Conservation (phyloP, 2,329 filamentous ascomycete genomes). For the Myotisia sp. region DNA sequence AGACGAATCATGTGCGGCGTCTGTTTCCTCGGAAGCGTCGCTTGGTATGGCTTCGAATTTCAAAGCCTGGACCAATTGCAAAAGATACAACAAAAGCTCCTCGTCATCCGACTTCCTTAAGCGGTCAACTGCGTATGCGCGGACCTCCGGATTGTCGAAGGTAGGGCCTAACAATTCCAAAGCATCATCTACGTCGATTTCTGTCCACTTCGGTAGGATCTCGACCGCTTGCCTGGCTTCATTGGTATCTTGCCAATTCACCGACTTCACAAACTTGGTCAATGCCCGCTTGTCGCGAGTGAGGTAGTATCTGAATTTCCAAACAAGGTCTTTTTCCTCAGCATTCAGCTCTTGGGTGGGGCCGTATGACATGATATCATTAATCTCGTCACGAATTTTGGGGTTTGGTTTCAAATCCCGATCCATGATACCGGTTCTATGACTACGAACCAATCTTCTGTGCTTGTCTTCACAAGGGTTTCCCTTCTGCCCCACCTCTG, state of each 20-base stretch:
- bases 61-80: conserved; percentile 88
- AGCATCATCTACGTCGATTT: conserved; percentile 93
- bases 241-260: conserved; percentile 76
- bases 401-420: conserved; percentile 92
- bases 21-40: conserved; percentile 38
- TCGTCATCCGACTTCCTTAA: conserved; percentile 84
- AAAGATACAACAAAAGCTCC: conserved; percentile 75
- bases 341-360: conserved; percentile 76
- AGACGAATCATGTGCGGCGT: conserved; percentile 60
- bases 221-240: conserved; percentile 84
- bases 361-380: conserved; percentile 79
- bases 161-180: conserved; percentile 84
- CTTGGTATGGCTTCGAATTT: conserved; percentile 74
- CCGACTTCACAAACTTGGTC: conserved; percentile 96
- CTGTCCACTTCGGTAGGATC: conserved; percentile 82
- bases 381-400: conserved; percentile 86
- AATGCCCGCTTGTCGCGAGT: conserved; percentile 82
- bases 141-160: conserved; percentile 75
- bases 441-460: conserved; percentile 75
- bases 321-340: conserved; percentile 89
- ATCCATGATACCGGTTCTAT: conserved; percentile 85
- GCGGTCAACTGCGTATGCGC: conserved; percentile 84
- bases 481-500: conserved; percentile 73
- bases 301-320: conserved; percentile 93
- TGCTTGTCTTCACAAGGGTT: conserved; percentile 96